These are phyloP conservation scores for Rhodotorula paludigena DNA, from an alignment of 768 basidiomycete species.

Conservation along the genomic window DNA sequence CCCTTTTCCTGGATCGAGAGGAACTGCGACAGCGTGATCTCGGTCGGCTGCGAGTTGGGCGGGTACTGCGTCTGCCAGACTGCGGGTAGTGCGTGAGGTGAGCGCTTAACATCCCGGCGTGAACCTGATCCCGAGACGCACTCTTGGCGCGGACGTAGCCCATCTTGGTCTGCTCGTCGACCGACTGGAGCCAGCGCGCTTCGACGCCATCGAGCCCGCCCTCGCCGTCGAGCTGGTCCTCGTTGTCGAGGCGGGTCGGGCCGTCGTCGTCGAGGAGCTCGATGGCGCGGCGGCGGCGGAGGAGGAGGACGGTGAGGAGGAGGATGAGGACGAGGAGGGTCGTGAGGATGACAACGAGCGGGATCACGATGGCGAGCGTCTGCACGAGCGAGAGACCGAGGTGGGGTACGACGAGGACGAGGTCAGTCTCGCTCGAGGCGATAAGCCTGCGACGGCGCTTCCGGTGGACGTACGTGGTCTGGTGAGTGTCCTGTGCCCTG, in stretches of 20 bases:
- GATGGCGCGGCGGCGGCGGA: constrained; percentile 60
- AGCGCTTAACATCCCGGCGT: background rate
- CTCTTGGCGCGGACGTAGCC: constrained; percentile 84
- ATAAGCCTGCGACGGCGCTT: background rate
- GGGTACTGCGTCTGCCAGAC: constrained; percentile 66
- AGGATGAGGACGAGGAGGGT: constrained; percentile 91
- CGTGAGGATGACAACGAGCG: constrained; percentile 85
- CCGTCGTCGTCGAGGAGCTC: constrained; percentile 74
- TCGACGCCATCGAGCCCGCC: constrained; percentile 91
- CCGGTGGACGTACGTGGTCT: constrained; percentile 8
- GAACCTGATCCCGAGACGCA: constrained; percentile 46
- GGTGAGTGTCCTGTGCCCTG: too few species aligned
- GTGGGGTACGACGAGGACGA: too few species aligned
- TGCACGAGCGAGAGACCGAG: background rate
- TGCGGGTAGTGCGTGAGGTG: constrained; percentile 19
- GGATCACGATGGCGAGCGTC: constrained; percentile 61
- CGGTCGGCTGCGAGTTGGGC: constrained; percentile 92
- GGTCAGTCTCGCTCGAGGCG: background rate
- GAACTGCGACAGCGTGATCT: constrained; percentile 97
- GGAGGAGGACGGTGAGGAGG: constrained; percentile 80
- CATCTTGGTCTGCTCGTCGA: constrained; percentile 60
- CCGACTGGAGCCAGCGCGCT: constrained; percentile 83
- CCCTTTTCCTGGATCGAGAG: constrained; percentile 99
- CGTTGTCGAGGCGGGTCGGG: constrained; percentile 85
- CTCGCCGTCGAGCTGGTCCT: constrained; percentile 78